These are phyloP conservation scores for Exutisphaerella laricina DNA, from an alignment of 2,329 filamentous ascomycete genomes.

Conservation along the genomic window DNA sequence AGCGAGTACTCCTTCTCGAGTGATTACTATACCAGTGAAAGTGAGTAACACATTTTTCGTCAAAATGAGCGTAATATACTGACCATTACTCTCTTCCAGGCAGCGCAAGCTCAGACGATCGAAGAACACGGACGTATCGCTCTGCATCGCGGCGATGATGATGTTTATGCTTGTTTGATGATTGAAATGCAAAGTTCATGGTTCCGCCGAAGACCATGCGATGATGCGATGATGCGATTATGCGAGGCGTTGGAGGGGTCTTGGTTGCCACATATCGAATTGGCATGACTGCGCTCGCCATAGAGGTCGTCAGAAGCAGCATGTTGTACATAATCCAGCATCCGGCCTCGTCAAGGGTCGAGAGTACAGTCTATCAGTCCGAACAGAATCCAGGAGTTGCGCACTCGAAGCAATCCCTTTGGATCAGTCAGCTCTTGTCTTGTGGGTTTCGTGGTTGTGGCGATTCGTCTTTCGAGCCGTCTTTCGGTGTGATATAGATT, in stretches of 20 bases:
- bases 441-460: background rate
- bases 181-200: constrained; percentile 4
- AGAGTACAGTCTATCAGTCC: too few relatives aligned
- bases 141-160: constrained; percentile 16
- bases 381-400: background rate
- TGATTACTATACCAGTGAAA: constrained; percentile 44
- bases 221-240: constrained; percentile 2
- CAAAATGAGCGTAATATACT: too few relatives aligned
- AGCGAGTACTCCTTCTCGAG: constrained; percentile 38
- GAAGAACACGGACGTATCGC: constrained; percentile 18
- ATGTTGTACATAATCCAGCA: constrained; percentile 9
- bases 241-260: constrained; percentile 6
- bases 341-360: background rate
- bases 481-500: constrained; percentile 15
- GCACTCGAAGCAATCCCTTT: background rate
- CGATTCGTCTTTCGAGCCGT: background rate
- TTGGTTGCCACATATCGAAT: too few relatives aligned
- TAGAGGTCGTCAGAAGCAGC: background rate
- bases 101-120: constrained; percentile 24
- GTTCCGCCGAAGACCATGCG: constrained; percentile 1
- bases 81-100: constrained; percentile 14
- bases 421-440: background rate
- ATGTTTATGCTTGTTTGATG: constrained; percentile 5
- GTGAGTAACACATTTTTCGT: too few relatives aligned
- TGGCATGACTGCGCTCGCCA: too few relatives aligned